These are phyloP conservation scores for Gamsiella multidivaricata DNA, from an alignment of 192 early-diverging fungal species.

Conservation along the genomic window DNA sequence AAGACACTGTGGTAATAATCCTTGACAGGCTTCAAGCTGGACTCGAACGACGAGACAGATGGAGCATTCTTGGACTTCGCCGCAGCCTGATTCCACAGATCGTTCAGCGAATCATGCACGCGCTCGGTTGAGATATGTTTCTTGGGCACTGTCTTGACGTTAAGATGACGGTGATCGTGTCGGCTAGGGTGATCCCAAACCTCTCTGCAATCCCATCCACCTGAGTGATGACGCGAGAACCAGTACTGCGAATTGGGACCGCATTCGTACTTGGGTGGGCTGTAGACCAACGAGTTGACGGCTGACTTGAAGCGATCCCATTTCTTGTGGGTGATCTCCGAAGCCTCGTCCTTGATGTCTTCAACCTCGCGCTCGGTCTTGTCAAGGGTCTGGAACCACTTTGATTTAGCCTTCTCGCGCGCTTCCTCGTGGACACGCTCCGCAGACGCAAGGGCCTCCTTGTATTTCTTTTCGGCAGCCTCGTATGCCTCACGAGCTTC, in stretches of 20 bases:
- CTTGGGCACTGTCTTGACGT: constrained; percentile 40
- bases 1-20: constrained; percentile 25
- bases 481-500: constrained; percentile 43
- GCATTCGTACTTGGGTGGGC: constrained; percentile 51
- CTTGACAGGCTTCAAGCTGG: constrained; percentile 22
- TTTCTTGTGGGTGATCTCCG: constrained; percentile 28
- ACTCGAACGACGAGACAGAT: constrained; percentile 24
- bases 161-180: constrained; percentile 19
- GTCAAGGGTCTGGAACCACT: constrained; percentile 44
- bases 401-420: constrained; percentile 41
- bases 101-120: constrained; percentile 30
- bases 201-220: constrained; percentile 44
- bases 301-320: constrained; percentile 51
- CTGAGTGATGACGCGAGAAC: constrained; percentile 30
- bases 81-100: constrained; percentile 17
- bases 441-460: constrained; percentile 27
- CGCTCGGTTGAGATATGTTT: constrained; percentile 26
- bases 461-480: constrained; percentile 35
- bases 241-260: constrained; percentile 42
- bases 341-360: constrained; percentile 26
- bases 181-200: constrained; percentile 46
- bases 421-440: constrained; percentile 45
- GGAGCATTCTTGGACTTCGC: constrained; percentile 32
- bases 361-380: constrained; percentile 46
- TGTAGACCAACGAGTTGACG: constrained; percentile 38